Evolutionary conservation across 2,329 filamentous ascomycete species (phyloP), one percentile per base, ranked within the genome.

Genomic region (Claviceps purpurea): DNA sequence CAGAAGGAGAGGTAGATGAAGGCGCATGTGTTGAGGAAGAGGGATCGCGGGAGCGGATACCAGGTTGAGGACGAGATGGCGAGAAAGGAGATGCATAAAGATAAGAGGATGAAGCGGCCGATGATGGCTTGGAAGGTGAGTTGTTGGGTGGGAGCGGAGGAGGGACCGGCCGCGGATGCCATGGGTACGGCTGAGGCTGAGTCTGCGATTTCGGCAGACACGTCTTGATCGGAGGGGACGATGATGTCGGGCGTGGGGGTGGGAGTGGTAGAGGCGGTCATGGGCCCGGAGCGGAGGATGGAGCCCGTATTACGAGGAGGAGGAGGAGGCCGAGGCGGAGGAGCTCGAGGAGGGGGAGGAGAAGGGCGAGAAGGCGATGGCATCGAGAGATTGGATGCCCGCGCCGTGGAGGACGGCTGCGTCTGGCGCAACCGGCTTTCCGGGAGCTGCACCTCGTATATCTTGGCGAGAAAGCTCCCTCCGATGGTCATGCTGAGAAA

Each of bases 1-100:
- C 91, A 97, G 63, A 96, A 84, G 20, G 90, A 95, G 45, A 96
- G 78, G 64, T 96, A 96, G 50, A 78, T 58, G 60, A 91, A 81
- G 2, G 79, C 76, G 22, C 95, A 70, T 2, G 75, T 57, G 63
- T 90, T 79, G 60, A 79, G 71, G 63, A 83, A 84, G 49, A 71
- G 62, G 24, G 74, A 70, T 39, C 81, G 78, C 43, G 77, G 62
- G 7, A 67, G 64, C 1, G 76, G 71, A 50, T 79, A 76, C 80
- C 81, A 85, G 1, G 79, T 77, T 18, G 73, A 71, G 6, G 81
- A 81, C 13, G 78, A 77, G 38, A 82, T 70, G 46, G 75, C 74
- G 24, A 84, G 62, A 59, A 84, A 79, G 51, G 80, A 70, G 50
- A 83, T 64, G 48, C 74, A 68, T 7, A 79, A 70, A 22, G 78